Conservation (phyloP, 352 stramenopile genomes). For the Pythium dissotocum region DNA sequence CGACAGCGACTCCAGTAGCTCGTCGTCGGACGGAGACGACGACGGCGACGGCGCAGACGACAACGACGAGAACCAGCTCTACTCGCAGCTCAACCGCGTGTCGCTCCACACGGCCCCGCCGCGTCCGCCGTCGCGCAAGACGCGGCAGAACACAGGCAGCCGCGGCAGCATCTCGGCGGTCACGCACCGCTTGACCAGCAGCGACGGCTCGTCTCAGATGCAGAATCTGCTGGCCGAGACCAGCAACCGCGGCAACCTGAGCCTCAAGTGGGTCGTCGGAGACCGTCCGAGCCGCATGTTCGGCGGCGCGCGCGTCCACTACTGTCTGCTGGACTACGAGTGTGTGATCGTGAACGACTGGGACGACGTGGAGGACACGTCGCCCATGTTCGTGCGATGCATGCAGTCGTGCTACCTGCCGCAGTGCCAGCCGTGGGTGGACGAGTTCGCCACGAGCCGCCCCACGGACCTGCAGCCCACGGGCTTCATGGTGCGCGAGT, state of each 20-base stretch:
- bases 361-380: constrained; percentile 40
- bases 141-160: not conserved
- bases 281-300: constrained; percentile 73
- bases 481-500: constrained; percentile 74
- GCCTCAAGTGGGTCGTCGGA: constrained; percentile 69
- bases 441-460: constrained; percentile 48
- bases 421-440: constrained; percentile 60
- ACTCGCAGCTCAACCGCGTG: constrained; percentile 10
- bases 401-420: constrained; percentile 68
- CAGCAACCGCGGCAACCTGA: constrained; percentile 60
- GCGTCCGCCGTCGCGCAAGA: constrained; percentile 5
- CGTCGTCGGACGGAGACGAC: constrained; percentile 15
- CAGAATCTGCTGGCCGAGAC: constrained; percentile 38
- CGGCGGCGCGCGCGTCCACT: constrained; percentile 49
- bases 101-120: constrained; percentile 18
- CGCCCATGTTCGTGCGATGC: constrained; percentile 71
- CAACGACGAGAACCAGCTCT: constrained; percentile 7
- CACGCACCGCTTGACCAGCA: constrained; percentile 27
- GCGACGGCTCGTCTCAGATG: constrained; percentile 51
- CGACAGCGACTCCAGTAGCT: constrained; percentile 21
- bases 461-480: constrained; percentile 62
- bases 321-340: constrained; percentile 76
- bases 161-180: constrained; percentile 6
- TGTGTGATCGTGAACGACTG: constrained; percentile 78
- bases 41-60: constrained; percentile 1